Percentiles rank a stretch among this genome's conserved stretches.
These are phyloP conservation scores for Hysterium pulicare DNA, from an alignment of 2,329 filamentous ascomycete genomes.

Conservation along the genomic window DNA sequence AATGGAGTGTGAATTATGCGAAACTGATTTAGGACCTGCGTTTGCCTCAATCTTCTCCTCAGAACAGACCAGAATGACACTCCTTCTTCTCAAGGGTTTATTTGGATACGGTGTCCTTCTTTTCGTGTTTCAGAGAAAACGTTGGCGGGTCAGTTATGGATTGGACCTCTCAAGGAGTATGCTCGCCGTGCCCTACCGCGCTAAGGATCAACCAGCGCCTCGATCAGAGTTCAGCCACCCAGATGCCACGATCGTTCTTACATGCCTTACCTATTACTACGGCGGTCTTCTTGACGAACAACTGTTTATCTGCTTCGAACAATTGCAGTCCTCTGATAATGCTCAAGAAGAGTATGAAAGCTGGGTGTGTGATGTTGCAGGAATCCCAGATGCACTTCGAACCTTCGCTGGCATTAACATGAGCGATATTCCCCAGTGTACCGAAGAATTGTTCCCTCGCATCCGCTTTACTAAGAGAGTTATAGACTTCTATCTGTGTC, in stretches of 20 bases:
- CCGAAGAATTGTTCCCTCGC: constrained; percentile 49
- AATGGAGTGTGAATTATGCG: constrained; percentile 27
- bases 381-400: constrained; percentile 38
- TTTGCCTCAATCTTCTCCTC: constrained; percentile 36
- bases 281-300: constrained; percentile 52
- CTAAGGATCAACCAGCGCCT: constrained; percentile 62
- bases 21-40: constrained; percentile 22
- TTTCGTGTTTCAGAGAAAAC: constrained; percentile 55
- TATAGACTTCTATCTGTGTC: constrained; percentile 62
- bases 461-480: constrained; percentile 52
- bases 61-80: constrained; percentile 24
- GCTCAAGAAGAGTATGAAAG: constrained; percentile 49
- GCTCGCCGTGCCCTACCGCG: constrained; percentile 59
- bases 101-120: constrained; percentile 54
- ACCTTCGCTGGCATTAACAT: constrained; percentile 25
- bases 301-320: constrained; percentile 46
- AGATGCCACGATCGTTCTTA: constrained; percentile 63
- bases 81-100: constrained; percentile 55
- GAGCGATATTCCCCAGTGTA: constrained; percentile 51
- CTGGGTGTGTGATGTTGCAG: constrained; percentile 43
- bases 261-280: constrained; percentile 66
- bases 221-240: constrained; percentile 67
- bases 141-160: constrained; percentile 66
- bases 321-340: constrained; percentile 53
- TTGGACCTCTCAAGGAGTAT: constrained; percentile 42